Evolutionary conservation across 2,329 filamentous ascomycete species (phyloP).

Genomic region (Apiospora saccharicola): DNA sequence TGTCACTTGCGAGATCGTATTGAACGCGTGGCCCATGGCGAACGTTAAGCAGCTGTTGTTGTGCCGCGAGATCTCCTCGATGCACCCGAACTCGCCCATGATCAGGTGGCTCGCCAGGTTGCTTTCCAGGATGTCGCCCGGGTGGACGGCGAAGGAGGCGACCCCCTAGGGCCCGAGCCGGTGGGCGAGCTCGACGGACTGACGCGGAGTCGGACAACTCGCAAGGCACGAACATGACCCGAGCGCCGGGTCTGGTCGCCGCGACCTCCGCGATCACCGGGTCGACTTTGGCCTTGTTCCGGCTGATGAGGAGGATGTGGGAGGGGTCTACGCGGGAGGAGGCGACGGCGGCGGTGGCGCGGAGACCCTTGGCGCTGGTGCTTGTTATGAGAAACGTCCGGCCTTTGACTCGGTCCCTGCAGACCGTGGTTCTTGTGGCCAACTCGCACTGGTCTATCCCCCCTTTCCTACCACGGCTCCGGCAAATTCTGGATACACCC

Average conservation of each 20-base stretch:
- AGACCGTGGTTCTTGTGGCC: slow-evolving; percentile 21
- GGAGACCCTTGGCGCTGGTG: slow-evolving; percentile 28
- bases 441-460: too few species aligned
- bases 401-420: slow-evolving; percentile 30
- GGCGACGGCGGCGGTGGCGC: slow-evolving; percentile 25
- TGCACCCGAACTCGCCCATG: not conserved
- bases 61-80: slow-evolving; percentile 9
- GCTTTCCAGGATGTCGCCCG: slow-evolving; percentile 29
- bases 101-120: slow-evolving; percentile 12
- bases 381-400: slow-evolving; percentile 36
- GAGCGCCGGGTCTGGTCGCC: slow-evolving; percentile 27
- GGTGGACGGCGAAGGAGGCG: slow-evolving; percentile 28
- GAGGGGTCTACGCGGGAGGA: slow-evolving; percentile 28
- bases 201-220: not conserved
- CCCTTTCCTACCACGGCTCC: too few species aligned
- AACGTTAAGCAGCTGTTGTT: slow-evolving; percentile 23
- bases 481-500: too few species aligned
- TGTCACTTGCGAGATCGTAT: slow-evolving; percentile 25
- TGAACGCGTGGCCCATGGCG: slow-evolving; percentile 1
- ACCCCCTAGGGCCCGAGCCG: slow-evolving; percentile 39
- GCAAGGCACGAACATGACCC: slow-evolving; percentile 30
- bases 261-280: slow-evolving; percentile 33
- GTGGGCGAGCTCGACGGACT: slow-evolving; percentile 45
- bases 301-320: slow-evolving; percentile 32
- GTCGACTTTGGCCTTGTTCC: slow-evolving; percentile 30